Percentiles rank a stretch among this genome's conserved stretches.
phyloP scores from a whole-genome alignment of 495 filamentous ascomycete species.

The Penicillium robsamsonii region DNA sequence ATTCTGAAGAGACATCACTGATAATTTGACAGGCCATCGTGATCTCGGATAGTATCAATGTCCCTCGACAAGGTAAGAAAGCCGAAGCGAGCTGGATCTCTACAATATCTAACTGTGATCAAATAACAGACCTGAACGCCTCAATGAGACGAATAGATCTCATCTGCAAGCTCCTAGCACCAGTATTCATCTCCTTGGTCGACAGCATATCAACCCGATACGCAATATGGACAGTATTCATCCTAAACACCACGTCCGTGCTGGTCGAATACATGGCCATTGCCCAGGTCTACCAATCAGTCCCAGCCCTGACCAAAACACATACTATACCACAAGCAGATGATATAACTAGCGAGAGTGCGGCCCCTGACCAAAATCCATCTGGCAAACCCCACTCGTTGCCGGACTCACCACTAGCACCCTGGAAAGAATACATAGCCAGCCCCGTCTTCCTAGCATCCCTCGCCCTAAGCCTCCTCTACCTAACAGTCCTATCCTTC shows the following conservation, averaged over 20 bases:
- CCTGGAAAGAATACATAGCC: conserved; percentile 23
- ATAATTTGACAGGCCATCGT: not conserved
- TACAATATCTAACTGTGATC: not conserved
- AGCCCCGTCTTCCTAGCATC: conserved; percentile 52
- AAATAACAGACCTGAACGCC: conserved; percentile 50
- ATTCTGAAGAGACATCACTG: not conserved
- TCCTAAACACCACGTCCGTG: conserved; percentile 42
- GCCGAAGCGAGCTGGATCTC: not conserved
- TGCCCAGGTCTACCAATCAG: conserved; percentile 43
- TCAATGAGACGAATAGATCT: conserved; percentile 71
- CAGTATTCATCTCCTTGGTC: conserved; percentile 56
- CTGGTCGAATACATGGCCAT: conserved; percentile 59
- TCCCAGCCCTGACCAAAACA: conserved; percentile 33
- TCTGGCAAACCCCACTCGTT: not conserved
- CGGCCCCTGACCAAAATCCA: not conserved
- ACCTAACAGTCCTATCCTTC: conserved; percentile 60
- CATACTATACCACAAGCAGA: not conserved
- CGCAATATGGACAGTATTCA: conserved; percentile 44
- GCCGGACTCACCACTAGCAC: not conserved
- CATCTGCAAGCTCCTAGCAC: conserved; percentile 66
- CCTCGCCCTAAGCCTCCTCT: conserved; percentile 53
- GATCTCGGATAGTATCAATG: not conserved
- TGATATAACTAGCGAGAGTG: not conserved
- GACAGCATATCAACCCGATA: conserved; percentile 42
- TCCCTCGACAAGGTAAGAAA: not conserved